Percentiles rank a stretch among this genome's conserved stretches.
Conservation (phyloP, 1,284 basidiomycete genomes). For the Cystobasidium pallidum region DNA sequence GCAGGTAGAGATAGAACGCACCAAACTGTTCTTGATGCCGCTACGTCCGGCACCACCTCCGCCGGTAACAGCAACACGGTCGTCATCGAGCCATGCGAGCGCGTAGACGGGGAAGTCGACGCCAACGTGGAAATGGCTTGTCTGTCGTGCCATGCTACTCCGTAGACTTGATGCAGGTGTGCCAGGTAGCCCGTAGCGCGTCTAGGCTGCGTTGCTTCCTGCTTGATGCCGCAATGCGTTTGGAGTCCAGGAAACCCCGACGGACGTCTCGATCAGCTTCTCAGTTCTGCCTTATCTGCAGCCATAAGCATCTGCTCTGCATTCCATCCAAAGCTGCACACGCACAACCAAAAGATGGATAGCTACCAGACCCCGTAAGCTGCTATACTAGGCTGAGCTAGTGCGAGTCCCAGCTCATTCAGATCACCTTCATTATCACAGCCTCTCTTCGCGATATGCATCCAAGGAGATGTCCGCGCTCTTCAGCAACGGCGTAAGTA, state of each 20-base stretch:
- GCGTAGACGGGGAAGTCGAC: constrained; percentile 78
- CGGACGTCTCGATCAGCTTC: neutral
- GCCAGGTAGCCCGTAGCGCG: neutral
- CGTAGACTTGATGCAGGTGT: neutral
- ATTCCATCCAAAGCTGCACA: neutral
- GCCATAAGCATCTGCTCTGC: neutral
- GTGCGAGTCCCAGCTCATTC: neutral
- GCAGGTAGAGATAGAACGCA: constrained; percentile 55
- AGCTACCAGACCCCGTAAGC: constrained; percentile 54
- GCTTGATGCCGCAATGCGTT: neutral
- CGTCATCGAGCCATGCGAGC: constrained; percentile 74
- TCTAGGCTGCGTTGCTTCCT: neutral
- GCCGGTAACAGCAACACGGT: constrained; percentile 73
- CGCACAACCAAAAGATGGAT: too few relatives aligned
- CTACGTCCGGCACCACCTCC: constrained; percentile 84
- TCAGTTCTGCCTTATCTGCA: neutral
- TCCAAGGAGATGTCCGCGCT: constrained; percentile 98
- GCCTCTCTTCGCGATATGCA: constrained; percentile 81
- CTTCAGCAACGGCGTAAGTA: constrained; percentile 81
- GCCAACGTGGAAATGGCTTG: constrained; percentile 33
- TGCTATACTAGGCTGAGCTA: neutral
- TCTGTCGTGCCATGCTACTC: constrained; percentile 18
- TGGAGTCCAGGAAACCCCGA: neutral
- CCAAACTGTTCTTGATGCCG: constrained; percentile 90
- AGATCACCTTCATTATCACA: constrained; percentile 9